Evolutionary conservation across 164 flowering plant species (phyloP), one percentile per base, ranked within the genome.

Genomic region (Platanus orientalis): DNA sequence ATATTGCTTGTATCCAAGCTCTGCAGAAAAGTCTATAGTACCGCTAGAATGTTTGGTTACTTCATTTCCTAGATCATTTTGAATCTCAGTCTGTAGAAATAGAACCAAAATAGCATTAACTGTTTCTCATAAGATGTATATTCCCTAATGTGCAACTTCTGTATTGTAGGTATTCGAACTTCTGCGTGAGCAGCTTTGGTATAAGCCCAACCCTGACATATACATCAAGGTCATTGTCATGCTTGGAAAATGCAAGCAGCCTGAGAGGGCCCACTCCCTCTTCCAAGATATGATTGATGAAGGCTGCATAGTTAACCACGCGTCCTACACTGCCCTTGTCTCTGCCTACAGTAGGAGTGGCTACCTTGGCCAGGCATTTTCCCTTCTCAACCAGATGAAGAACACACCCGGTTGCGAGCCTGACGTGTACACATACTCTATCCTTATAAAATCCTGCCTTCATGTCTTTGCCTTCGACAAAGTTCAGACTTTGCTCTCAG

Each of bases 161-260:
- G 36, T 28, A 20, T 61, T 69, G 71, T 66, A 94, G 99, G 93
- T 94, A 59, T 94, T 94, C 66, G 97, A 88, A 49, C 80, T 94
- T 57, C 75, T 94, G 24, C 84, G 80, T 0, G 93, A 91, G 81
- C 99, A 94, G 76, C 78, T 88, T 7, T 91, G 96, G 99, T 94
- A 91, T 85, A 80, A 77, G 69, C 97, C 99, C 20, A 76, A 82
- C 58, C 1, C 85, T 60, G 90, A 85, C 39, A 72, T 85, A 39
- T 91, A 89, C 71, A 67, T 91, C 69, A 91, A 89, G 79, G 81
- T 94, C 14, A 91, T 94, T 50, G 93, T 89, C 67, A 94, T 94
- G 96, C 93, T 94, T 59, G 99, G 99, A 63, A 91, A 94, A 77
- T 94, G 97, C 76, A 94, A 85, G 80, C 91, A 94, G 67, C 95